A percentile compares a stretch with the other conserved stretches of the same genome.
Evolutionary conservation across 345 rosid species (phyloP).

Genomic region (Mercurialis annua): DNA sequence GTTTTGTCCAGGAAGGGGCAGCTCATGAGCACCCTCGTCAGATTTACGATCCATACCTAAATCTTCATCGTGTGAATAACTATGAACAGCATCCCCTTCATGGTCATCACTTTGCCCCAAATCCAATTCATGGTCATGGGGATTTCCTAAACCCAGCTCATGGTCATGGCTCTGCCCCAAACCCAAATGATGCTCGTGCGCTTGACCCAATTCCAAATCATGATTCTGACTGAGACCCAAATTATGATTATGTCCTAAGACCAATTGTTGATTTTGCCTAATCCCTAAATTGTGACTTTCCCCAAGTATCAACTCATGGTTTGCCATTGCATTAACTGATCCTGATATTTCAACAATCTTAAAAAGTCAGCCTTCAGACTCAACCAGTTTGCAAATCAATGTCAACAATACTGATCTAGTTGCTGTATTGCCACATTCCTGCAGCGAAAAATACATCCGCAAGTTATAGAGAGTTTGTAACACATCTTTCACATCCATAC

Average conservation of each 20-base stretch:
- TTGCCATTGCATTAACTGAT: slow-evolving; percentile 47
- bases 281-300: slow-evolving; percentile 57
- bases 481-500: background rate
- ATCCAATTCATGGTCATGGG: slow-evolving; percentile 52
- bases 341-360: background rate
- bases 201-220: slow-evolving; percentile 59
- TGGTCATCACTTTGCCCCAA: slow-evolving; percentile 58
- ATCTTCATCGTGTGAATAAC: slow-evolving; percentile 49
- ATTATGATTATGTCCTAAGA: slow-evolving; percentile 59
- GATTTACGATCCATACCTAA: slow-evolving; percentile 53
- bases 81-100: slow-evolving; percentile 52
- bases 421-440: slow-evolving; percentile 9
- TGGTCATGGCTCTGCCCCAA: slow-evolving; percentile 58
- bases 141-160: slow-evolving; percentile 55
- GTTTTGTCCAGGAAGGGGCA: slow-evolving; percentile 35
- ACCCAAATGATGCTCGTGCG: slow-evolving; percentile 56
- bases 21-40: slow-evolving; percentile 44
- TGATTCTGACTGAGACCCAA: slow-evolving; percentile 62
- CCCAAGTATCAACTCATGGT: slow-evolving; percentile 76
- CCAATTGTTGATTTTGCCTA: slow-evolving; percentile 63
- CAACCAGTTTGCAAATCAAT: slow-evolving; percentile 1
- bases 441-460: background rate
- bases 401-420: background rate
- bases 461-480: background rate
- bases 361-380: slow-evolving; percentile 6